Base-by-base conservation (phyloP, 2,329 filamentous ascomycete genomes). In the Monosporascus sp. region DNA sequence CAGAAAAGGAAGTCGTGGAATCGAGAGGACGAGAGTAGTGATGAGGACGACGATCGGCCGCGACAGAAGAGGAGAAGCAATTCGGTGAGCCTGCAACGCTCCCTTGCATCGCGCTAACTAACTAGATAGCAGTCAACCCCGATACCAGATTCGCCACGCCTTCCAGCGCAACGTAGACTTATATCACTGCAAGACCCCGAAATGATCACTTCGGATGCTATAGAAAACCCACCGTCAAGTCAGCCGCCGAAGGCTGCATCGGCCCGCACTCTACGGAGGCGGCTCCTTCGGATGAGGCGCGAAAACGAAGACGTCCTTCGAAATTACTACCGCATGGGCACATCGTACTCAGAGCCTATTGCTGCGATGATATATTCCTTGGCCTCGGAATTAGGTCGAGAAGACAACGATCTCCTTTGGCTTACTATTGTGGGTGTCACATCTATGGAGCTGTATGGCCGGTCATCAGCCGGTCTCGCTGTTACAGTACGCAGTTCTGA, bases 331-430 rank as follows among this genome's bases (percentile, higher is more conserved):
- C 81, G 84, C 27, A 80, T 90, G 31, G 94, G 94, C 41, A 86
- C 89, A 3, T 96, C 91, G 2, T 97, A 96, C 66, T 93, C 93
- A 0, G 94, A 99, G 67, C 94, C 94, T 1, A 89, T 97, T 51
- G 94, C 92, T 0, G 96, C 92, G 0, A 86, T 97, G 74, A 83
- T 97, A 65, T 99, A 97, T 70, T 95, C 91, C 0, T 78, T 99
- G 15, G 94, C 93, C 1, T 96, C 92, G 1, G 94, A 97, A 66
- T 82, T 99, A 6, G 94, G 94, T 57, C 88, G 92, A 50, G 94
- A 97, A 76, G 93, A 97, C 69, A 99, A 97, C 63, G 92, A 99
- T 63, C 78, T 97, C 22, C 78, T 99, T 15, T 99, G 94, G 94
- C 80, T 96, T 54, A 85, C 91, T 6, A 96, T 97, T 64, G 90